A percentile compares a stretch with the other conserved stretches of the same genome.
Evolutionary conservation across 148 eudicot species (phyloP).

Genomic region (Euryodendron excelsum): DNA sequence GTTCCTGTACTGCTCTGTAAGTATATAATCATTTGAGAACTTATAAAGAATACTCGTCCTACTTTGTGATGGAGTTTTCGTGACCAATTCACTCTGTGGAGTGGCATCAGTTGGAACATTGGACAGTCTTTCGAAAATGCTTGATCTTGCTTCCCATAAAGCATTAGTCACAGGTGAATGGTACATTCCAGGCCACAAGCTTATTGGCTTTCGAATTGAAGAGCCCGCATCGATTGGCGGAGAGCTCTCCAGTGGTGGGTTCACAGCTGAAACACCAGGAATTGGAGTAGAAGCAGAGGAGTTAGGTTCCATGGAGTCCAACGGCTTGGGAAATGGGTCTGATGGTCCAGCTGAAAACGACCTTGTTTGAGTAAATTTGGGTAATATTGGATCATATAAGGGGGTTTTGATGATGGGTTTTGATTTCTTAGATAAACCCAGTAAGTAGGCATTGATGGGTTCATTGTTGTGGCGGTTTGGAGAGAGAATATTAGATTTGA

Average conservation of each 20-base stretch:
- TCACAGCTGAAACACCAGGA: slow-evolving; percentile 10
- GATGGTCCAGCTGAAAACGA: slow-evolving; percentile 16
- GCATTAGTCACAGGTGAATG: slow-evolving; percentile 92
- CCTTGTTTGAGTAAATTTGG: slow-evolving; percentile 19
- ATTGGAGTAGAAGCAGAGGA: not conserved
- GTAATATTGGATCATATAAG: slow-evolving; percentile 3
- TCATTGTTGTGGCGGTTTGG: not conserved
- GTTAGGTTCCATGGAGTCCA: not conserved
- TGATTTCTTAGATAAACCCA: not conserved
- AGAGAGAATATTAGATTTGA: not conserved
- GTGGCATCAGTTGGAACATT: slow-evolving; percentile 20
- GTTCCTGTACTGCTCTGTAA: slow-evolving; percentile 86
- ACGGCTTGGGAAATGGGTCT: slow-evolving; percentile 9
- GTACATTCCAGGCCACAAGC: slow-evolving; percentile 90
- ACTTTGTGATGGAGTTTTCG: slow-evolving; percentile 60
- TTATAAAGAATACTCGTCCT: slow-evolving; percentile 67
- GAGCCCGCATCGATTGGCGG: slow-evolving; percentile 64
- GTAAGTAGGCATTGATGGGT: slow-evolving; percentile 9
- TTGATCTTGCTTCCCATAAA: slow-evolving; percentile 85
- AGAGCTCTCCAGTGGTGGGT: slow-evolving; percentile 24
- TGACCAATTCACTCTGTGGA: slow-evolving; percentile 34
- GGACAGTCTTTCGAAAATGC: slow-evolving; percentile 40
- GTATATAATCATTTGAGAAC: slow-evolving; percentile 60
- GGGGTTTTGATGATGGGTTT: slow-evolving; percentile 16
- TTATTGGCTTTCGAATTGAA: slow-evolving; percentile 72